Percentiles rank a stretch among this genome's conserved stretches.
phyloP scores from a whole-genome alignment of 2,329 filamentous ascomycete genomes.

The Knufia petricola region DNA sequence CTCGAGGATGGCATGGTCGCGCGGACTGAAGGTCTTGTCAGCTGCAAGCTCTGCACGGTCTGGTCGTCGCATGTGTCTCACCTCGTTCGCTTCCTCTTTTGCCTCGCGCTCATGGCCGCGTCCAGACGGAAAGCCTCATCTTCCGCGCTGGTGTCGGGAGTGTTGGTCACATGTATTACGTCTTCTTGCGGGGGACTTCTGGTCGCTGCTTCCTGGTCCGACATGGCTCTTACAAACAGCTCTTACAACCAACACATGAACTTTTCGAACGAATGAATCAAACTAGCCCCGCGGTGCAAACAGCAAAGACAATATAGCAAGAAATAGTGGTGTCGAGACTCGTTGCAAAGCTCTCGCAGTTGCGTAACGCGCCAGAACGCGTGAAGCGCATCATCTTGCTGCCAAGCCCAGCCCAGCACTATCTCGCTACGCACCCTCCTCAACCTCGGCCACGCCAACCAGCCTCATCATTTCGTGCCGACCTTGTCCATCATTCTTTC shows the following conservation, averaged over 20 bases:
- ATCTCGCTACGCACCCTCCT: background rate
- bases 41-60: background rate
- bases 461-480: background rate
- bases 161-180: background rate
- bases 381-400: background rate
- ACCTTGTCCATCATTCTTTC: too few relatives aligned
- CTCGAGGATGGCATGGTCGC: conserved; percentile 83
- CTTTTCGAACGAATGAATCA: background rate
- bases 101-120: background rate
- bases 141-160: background rate
- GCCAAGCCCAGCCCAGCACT: background rate
- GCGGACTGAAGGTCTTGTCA: conserved; percentile 48
- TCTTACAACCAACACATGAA: background rate
- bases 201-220: background rate
- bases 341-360: background rate
- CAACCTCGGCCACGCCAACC: background rate
- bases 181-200: background rate
- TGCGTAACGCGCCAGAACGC: background rate
- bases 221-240: background rate
- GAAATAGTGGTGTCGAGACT: too few relatives aligned
- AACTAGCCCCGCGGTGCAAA: background rate
- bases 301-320: background rate
- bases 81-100: conserved; percentile 21
- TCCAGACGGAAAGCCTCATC: conserved; percentile 3
- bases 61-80: conserved; percentile 1